Evolutionary conservation across 306 rosid species (phyloP).

Genomic region (Sesbania bispinosa): DNA sequence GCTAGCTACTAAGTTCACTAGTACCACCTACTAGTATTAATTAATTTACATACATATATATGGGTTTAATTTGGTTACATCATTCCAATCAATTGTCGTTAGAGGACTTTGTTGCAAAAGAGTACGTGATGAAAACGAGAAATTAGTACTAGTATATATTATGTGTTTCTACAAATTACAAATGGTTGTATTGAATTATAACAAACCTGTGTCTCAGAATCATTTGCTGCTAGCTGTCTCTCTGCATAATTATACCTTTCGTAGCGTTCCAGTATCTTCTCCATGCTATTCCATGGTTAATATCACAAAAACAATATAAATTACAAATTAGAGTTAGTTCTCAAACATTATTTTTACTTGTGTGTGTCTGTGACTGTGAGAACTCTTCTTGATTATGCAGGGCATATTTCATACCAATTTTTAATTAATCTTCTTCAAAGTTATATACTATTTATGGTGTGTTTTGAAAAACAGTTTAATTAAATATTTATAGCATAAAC

Average conservation of each 20-base stretch:
- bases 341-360: neutral
- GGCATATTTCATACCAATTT: no score
- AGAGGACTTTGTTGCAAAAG: neutral
- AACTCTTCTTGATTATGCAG: no score
- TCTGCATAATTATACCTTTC: constrained; percentile 72
- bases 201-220: constrained; percentile 60
- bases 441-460: no score
- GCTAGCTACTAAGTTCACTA: neutral
- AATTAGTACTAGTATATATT: no score
- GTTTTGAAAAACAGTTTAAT: no score
- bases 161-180: no score
- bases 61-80: neutral
- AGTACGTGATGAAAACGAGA: no score
- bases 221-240: constrained; percentile 40
- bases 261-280: constrained; percentile 80
- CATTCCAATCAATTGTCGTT: neutral
- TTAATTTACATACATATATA: no score
- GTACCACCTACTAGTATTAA: neutral
- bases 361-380: no score
- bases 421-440: no score
- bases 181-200: no score
- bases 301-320: neutral
- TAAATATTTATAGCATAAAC: no score
- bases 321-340: neutral
- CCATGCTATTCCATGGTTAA: constrained; percentile 57